phyloP scores from a whole-genome alignment of 345 rosid genomes.

The Ceriops zippeliana region DNA sequence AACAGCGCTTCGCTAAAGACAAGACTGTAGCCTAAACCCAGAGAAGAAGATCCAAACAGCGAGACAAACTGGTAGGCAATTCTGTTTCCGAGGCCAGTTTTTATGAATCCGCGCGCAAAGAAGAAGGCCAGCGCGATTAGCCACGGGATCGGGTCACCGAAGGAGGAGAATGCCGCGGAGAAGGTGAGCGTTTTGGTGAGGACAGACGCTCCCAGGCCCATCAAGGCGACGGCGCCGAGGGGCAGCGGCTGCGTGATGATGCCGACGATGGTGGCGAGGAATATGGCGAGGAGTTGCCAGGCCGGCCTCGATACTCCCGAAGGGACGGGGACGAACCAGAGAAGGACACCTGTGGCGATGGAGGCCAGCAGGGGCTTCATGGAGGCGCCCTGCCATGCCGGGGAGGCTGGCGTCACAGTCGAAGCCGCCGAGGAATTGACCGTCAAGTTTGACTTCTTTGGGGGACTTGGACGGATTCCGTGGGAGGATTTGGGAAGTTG shows the following conservation, averaged over 20 bases:
- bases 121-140: slow-evolving; percentile 98
- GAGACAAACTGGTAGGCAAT: slow-evolving; percentile 91
- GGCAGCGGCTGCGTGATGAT: slow-evolving; percentile 97
- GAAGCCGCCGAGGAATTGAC: slow-evolving; percentile 37
- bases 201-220: slow-evolving; percentile 92
- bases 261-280: slow-evolving; percentile 98
- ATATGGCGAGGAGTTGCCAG: slow-evolving; percentile 93
- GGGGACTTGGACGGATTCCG: slow-evolving; percentile 6
- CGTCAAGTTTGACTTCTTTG: slow-evolving; percentile 14
- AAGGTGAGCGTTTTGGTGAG: slow-evolving; percentile 89
- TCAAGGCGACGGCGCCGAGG: slow-evolving; percentile 85
- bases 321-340: slow-evolving; percentile 90
- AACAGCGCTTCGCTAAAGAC: slow-evolving; percentile 93
- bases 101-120: slow-evolving; percentile 97
- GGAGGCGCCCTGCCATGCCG: slow-evolving; percentile 88
- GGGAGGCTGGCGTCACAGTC: slow-evolving; percentile 31
- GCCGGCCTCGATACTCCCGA: slow-evolving; percentile 76
- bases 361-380: slow-evolving; percentile 80
- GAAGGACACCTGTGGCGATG: slow-evolving; percentile 77
- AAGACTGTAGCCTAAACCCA: slow-evolving; percentile 91
- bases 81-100: slow-evolving; percentile 93
- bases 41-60: slow-evolving; percentile 80
- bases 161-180: slow-evolving; percentile 94
- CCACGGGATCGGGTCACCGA: slow-evolving; percentile 99
- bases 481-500: slow-evolving; percentile 19